These are phyloP conservation scores for Eucalyptus fibrosa DNA, from an alignment of 345 rosid species.

Conservation along the genomic window DNA sequence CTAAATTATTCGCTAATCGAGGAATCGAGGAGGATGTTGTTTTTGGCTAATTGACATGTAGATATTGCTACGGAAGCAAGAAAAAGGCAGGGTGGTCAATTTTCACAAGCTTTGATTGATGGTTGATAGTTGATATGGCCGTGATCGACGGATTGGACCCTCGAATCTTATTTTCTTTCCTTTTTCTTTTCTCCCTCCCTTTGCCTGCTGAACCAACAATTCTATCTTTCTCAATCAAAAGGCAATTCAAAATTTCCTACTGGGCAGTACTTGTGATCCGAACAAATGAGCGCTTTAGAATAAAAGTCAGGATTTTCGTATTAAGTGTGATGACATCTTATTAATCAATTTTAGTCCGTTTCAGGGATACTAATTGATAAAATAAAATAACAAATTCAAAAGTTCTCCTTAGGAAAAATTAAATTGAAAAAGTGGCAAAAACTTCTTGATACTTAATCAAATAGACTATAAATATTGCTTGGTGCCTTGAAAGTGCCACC, in stretches of 20 bases:
- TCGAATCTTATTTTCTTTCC: background rate
- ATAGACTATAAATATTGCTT: background rate
- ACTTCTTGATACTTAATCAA: fast-evolving
- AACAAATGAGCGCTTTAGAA: background rate
- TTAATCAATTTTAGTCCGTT: background rate
- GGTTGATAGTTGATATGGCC: background rate
- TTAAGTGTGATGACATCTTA: background rate
- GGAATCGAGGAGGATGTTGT: background rate
- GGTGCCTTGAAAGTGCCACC: background rate
- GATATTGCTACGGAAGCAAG: background rate
- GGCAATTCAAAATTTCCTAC: background rate
- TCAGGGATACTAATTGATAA: background rate
- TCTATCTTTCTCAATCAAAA: background rate
- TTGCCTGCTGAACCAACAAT: background rate
- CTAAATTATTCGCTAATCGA: background rate
- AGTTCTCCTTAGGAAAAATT: background rate
- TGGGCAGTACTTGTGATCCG: background rate
- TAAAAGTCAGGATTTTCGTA: background rate
- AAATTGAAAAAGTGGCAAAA: background rate
- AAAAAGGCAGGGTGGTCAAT: background rate
- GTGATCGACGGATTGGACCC: background rate
- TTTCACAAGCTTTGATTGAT: background rate
- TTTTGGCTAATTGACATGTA: background rate
- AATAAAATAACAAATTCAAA: background rate
- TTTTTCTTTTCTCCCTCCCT: background rate